Evolutionary conservation across 257 asterid species (phyloP).

Genomic region (Solanum arcanum): DNA sequence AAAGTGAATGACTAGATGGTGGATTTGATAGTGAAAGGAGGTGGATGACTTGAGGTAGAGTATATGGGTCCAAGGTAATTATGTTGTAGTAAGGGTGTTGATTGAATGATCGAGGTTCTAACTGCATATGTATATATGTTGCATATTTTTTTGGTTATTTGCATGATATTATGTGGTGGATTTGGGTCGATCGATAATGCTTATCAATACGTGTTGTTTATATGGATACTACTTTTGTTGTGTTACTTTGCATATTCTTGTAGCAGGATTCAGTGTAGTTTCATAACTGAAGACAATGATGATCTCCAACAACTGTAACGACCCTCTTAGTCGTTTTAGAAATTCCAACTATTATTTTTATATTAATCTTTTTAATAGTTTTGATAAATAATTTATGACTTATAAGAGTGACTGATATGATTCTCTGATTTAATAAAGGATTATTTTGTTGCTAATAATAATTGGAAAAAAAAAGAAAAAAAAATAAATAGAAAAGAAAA

Average conservation of each 20-base stretch:
- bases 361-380: no score
- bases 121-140: not conserved
- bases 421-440: no score
- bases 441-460: no score
- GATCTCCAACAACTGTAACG: not conserved
- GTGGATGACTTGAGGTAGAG: not conserved
- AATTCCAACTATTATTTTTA: no score
- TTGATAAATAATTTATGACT: no score
- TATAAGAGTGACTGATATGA: no score
- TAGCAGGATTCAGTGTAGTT: not conserved
- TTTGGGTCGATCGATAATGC: not conserved
- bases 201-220: not conserved
- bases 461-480: no score
- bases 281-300: not conserved
- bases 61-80: not conserved
- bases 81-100: not conserved
- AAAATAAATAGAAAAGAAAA: no score
- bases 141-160: not conserved
- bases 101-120: not conserved
- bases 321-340: no score
- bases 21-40: not conserved
- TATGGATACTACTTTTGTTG: not conserved
- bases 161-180: not conserved
- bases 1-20: not conserved
- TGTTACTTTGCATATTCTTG: not conserved